Conservation (phyloP, 306 rosid species). For the Inga oerstediana region DNA sequence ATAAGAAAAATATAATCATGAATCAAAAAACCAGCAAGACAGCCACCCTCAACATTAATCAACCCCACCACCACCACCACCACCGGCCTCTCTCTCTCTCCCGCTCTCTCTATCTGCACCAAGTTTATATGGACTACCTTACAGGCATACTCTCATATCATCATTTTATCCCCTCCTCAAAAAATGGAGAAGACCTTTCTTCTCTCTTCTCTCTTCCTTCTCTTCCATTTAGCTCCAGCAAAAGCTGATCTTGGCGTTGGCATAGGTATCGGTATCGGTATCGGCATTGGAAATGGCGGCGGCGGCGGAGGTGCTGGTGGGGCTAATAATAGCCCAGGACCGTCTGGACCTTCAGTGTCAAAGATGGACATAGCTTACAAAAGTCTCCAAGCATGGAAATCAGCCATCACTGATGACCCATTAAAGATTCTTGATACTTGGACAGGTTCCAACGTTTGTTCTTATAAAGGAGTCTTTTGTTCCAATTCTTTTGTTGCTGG, state of each 20-base stretch:
- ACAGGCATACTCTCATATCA: conserved; percentile 28
- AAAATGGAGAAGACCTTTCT: conserved; percentile 53
- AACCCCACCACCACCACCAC: conserved; percentile 45
- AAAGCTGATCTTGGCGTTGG: conserved; percentile 46
- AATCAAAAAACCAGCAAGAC: not conserved
- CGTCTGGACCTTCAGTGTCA: conserved; percentile 5
- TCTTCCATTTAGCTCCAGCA: conserved; percentile 29
- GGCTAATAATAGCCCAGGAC: conserved; percentile 1
- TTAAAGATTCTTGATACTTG: conserved; percentile 54
- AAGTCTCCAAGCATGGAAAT: conserved; percentile 91
- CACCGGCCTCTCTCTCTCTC: not conserved
- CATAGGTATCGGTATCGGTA: conserved; percentile 14
- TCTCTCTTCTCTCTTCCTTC: conserved; percentile 43
- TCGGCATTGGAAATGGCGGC: conserved; percentile 12
- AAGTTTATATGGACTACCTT: conserved; percentile 35
- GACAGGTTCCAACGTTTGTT: conserved; percentile 83
- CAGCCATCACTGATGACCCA: conserved; percentile 85
- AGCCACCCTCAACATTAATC: conserved; percentile 22
- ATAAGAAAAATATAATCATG: not conserved
- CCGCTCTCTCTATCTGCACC: conserved; percentile 36
- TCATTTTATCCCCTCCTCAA: conserved; percentile 19
- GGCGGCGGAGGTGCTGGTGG: conserved; percentile 34
- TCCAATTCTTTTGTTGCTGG: conserved; percentile 49
- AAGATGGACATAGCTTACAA: conserved; percentile 62
- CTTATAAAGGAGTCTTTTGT: conserved; percentile 71